Evolutionary conservation across 257 asterid genomes (phyloP), one percentile per base, ranked within the genome.

Genomic region (Solanum tarijense): DNA sequence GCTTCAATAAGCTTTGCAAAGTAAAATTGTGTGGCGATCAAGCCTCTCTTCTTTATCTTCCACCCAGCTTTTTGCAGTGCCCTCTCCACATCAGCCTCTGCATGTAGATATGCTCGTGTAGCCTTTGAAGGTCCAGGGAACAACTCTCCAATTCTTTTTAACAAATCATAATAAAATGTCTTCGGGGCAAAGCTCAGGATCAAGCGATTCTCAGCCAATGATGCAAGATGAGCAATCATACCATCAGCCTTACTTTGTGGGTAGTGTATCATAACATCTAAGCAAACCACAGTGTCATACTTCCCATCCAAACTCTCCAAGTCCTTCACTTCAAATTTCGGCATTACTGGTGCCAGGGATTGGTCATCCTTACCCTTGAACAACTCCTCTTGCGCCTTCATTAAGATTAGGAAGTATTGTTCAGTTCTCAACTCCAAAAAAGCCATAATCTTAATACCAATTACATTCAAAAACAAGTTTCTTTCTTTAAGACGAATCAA

Each of bases 61-160:
- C 99, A 95, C 85, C 98, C 99, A 32, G 92, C 98, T 35, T 93
- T 96, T 73, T 90, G 91, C 92, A 96, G 88, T 12, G 98, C 98
- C 86, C 93, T 93, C 93, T 94, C 98, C 6, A 95, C 92, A 89
- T 96, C 98, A 62, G 96, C 94, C 87, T 94, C 99, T 2, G 99
- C 93, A 85, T 96, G 99, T 55, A 96, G 98, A 90, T 96, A 96
- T 0, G 98, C 98, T 89, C 99, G 91, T 52, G 99, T 96, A 20
- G 98, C 98, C 94, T 96, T 96, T 35, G 99, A 96, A 78, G 99
- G 98, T n/a, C 99, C 99, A 6, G 97, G 99, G 86, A 96, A 96
- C 89, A 97, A 88, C 91, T 97, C 99, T 10, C 99, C 99, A 2
- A 97, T 90, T 88, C 99, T 95, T 91, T 97, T 97, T 88, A 97